Conservation (phyloP, 164 flowering plant species). For the Litsea cubeba region DNA sequence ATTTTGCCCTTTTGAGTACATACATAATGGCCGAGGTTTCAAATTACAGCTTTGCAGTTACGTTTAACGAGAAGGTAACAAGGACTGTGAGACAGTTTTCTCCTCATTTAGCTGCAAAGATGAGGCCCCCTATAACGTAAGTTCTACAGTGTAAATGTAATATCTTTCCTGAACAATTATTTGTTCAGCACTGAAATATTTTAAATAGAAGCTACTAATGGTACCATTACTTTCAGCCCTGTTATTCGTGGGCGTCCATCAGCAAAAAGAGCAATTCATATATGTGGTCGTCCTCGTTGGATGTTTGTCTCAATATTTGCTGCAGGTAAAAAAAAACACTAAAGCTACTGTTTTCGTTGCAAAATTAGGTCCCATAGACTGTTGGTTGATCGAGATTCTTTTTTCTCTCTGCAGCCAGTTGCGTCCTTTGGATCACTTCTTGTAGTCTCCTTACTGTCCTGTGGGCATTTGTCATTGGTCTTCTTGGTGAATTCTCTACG, state of each 20-base stretch:
- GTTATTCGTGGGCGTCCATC: constrained; percentile 98
- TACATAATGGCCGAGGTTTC: constrained; percentile 16
- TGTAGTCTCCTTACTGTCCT: constrained; percentile 67
- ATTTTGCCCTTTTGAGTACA: neutral
- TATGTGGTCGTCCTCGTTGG: constrained; percentile 97
- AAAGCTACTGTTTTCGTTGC: neutral
- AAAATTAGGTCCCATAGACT: neutral
- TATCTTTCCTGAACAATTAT: neutral
- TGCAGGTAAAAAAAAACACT: constrained; percentile 36
- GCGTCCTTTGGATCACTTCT: constrained; percentile 81
- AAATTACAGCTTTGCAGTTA: constrained; percentile 84
- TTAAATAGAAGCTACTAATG: neutral
- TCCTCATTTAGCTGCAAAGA: constrained; percentile 95
- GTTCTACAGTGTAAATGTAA: constrained; percentile 16
- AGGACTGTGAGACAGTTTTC: constrained; percentile 89
- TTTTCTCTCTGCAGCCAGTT: constrained; percentile 49
- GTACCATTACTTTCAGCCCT: constrained; percentile 47
- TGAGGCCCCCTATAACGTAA: constrained; percentile 93
- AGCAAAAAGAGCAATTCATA: constrained; percentile 68
- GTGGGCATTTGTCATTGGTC: constrained; percentile 75
- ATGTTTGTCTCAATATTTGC: constrained; percentile 67
- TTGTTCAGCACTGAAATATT: neutral
- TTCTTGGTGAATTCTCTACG: constrained; percentile 51
- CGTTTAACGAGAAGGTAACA: constrained; percentile 92
- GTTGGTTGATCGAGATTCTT: constrained; percentile 3